Evolutionary conservation across 139 green algal species (phyloP), one percentile per base, ranked within the genome.

Genomic region (Desmodesmus armatus): DNA sequence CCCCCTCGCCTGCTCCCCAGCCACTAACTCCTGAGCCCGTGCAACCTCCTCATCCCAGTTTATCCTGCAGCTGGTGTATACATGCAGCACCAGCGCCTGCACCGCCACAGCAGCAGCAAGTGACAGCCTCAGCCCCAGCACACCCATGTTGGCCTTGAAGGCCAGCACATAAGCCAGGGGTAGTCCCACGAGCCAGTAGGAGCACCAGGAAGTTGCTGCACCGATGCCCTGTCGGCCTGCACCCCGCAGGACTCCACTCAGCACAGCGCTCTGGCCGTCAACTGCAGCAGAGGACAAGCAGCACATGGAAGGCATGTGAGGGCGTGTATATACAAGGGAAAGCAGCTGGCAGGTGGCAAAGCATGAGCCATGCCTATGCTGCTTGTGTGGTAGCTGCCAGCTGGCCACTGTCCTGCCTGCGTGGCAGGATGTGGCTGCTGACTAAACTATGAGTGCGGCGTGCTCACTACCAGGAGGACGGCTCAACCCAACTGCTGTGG

Each of bases 161-260:
- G n/a, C 74, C 33, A 82, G 74, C 33, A 82, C 27, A 33, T 62
- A 82, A 23, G 33, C 49, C 3, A 82, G 49, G 25, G 74, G 74
- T 25, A 82, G 33, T 5, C 74, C 74, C 39, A 82, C 5, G 25
- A 40, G 49, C 51, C 51, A 82, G 2, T 82, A 82, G 13, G 51
- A 35, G 33, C 21, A 19, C 35, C 49, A 67, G 51, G 69, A 70
- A 6, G 70, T 69, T 5, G 49, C 9, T 3, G 74, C 74, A 27
- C 74, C 74, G 19, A 70, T 82, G 51, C 74, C 74, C 35, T 82
- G 74, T 5, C 74, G 74, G 51, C 74, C 74, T 35, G 47, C 27
- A 23, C 49, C 74, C 13, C 74, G 58, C 3, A 82, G 74, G 11
- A 58, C 33, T 11, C 74, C 74, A 1, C n/a, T 82, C 31, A 82